phyloP scores from a whole-genome alignment of 73 alveolate genomes.

The Durusdinium trenchii region DNA sequence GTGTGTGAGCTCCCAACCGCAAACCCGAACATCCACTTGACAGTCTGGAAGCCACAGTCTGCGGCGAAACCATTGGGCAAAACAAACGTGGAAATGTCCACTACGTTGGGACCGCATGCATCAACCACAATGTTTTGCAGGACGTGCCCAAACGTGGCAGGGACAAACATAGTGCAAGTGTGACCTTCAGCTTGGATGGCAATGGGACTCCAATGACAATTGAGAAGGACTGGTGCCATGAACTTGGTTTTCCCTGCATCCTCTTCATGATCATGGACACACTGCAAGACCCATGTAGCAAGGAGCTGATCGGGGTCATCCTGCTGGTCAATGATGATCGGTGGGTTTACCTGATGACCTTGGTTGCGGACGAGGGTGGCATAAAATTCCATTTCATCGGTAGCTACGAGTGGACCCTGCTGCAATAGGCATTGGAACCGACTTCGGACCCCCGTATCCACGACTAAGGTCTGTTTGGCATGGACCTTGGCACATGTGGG shows the following conservation, averaged over 20 bases:
- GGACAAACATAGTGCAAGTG: background rate
- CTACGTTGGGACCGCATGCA: background rate
- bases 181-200: background rate
- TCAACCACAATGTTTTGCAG: background rate
- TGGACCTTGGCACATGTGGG: no score
- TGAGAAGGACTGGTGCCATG: background rate
- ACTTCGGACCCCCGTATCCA: no score
- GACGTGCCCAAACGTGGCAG: background rate
- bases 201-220: background rate
- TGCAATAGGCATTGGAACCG: no score
- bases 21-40: background rate
- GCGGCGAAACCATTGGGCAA: background rate
- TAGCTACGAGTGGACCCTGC: no score
- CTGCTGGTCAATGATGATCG: background rate
- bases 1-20: no score
- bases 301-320: background rate
- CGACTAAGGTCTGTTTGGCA: no score
- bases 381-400: background rate
- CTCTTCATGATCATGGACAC: background rate
- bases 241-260: background rate
- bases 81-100: background rate
- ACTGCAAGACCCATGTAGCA: background rate
- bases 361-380: background rate
- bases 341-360: background rate
- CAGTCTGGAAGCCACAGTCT: conserved; percentile 4